Percentiles rank a stretch among this genome's conserved stretches.
Conservation (phyloP, 192 early-diverging fungal genomes). For the Spizellomyces punctatus region DNA sequence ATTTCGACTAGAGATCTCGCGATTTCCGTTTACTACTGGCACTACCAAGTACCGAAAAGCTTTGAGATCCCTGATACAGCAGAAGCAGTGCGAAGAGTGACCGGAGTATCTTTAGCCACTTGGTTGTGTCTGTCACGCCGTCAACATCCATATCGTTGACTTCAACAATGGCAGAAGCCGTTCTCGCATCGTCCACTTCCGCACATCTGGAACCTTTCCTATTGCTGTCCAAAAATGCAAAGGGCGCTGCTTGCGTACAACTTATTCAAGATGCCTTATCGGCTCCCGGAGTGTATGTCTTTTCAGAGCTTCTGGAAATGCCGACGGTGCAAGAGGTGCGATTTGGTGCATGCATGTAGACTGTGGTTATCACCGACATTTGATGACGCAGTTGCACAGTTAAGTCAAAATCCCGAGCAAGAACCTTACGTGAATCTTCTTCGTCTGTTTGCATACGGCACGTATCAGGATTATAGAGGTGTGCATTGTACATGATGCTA, state of each 20-base stretch:
- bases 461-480: conserved; percentile 77
- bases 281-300: conserved; percentile 77
- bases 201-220: conserved; percentile 67
- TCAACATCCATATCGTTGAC: too few relatives aligned
- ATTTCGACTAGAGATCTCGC: too few relatives aligned
- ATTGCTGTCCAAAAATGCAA: conserved; percentile 73
- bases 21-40: too few relatives aligned
- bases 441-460: conserved; percentile 81
- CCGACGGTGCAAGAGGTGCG: conserved; percentile 73
- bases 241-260: conserved; percentile 71
- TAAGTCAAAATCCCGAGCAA: conserved; percentile 41
- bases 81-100: too few relatives aligned
- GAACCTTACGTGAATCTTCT: conserved; percentile 57
- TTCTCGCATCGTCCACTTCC: conserved; percentile 36
- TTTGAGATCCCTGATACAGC: too few relatives aligned
- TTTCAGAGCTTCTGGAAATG: conserved; percentile 71
- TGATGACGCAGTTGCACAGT: conserved; percentile 14
- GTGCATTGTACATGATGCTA: not conserved
- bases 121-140: too few relatives aligned
- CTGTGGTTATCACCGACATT: not conserved
- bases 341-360: not conserved
- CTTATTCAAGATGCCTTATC: conserved; percentile 71
- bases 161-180: conserved; percentile 26
- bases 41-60: too few relatives aligned
- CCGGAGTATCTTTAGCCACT: too few relatives aligned